phyloP scores from a whole-genome alignment of 1,139 yeast species.

The Suhomyces choctaworum region DNA sequence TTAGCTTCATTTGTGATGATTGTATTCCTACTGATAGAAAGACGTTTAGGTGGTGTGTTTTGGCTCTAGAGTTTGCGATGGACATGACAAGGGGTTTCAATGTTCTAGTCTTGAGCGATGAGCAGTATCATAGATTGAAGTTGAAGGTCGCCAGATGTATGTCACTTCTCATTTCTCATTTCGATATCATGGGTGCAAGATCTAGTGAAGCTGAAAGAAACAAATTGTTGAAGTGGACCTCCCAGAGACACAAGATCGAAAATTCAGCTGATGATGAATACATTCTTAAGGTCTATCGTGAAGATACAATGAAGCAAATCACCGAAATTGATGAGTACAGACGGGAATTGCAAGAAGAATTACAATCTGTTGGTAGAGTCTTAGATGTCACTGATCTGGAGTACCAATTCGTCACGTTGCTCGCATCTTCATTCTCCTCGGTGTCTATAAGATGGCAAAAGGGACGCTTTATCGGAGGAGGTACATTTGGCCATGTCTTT shows the following conservation, averaged over 20 bases:
- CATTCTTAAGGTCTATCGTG: slow-evolving; percentile 53
- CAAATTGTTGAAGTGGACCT: slow-evolving; percentile 53
- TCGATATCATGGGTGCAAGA: slow-evolving; percentile 97
- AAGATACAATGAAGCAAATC: slow-evolving; percentile 60
- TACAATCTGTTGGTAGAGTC: slow-evolving; percentile 76
- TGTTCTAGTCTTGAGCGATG: slow-evolving; percentile 75
- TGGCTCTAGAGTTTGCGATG: slow-evolving; percentile 95
- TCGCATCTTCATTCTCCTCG: slow-evolving; percentile 88
- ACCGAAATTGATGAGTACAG: slow-evolving; percentile 59
- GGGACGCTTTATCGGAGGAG: slow-evolving; percentile 91
- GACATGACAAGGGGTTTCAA: slow-evolving; percentile 91
- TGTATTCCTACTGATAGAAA: slow-evolving; percentile 89
- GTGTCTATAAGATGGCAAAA: slow-evolving; percentile 97
- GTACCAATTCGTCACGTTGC: slow-evolving; percentile 78
- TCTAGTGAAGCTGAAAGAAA: slow-evolving; percentile 78
- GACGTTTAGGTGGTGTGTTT: slow-evolving; percentile 94
- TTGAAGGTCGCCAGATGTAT: slow-evolving; percentile 92
- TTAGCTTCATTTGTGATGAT: slow-evolving; percentile 88
- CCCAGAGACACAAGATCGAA: slow-evolving; percentile 48
- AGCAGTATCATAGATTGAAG: slow-evolving; percentile 70
- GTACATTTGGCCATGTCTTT: slow-evolving; percentile 92
- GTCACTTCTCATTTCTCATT: slow-evolving; percentile 90
- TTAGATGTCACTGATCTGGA: slow-evolving; percentile 85
- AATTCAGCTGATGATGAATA: slow-evolving; percentile 64
- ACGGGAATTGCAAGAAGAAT: slow-evolving; percentile 48